Percentiles rank a stretch among this genome's conserved stretches.
Evolutionary conservation across 1,139 yeast species (phyloP).

Genomic region (Saccharomyces hybrid): DNA sequence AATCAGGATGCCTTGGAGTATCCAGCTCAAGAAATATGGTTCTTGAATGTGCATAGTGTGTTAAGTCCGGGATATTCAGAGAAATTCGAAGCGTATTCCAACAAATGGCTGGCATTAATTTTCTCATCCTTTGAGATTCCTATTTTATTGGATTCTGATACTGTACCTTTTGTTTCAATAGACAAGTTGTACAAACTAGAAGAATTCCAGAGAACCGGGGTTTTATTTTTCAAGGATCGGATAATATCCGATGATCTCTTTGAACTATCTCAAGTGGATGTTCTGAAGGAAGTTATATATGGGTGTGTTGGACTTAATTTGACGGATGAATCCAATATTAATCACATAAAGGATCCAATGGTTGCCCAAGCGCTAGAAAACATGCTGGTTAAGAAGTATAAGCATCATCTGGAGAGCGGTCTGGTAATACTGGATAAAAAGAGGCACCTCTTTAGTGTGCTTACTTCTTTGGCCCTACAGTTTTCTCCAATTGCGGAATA

Average conservation of each 20-base stretch:
- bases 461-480: constrained; percentile 38
- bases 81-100: constrained; percentile 31
- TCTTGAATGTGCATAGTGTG: neutral
- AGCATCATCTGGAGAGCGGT: constrained; percentile 52
- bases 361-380: neutral
- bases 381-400: neutral
- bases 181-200: constrained; percentile 18
- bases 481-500: constrained; percentile 14
- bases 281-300: neutral
- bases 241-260: constrained; percentile 11
- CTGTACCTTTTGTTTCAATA: constrained; percentile 39
- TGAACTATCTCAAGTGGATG: neutral
- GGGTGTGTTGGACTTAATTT: neutral
- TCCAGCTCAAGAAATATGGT: neutral
- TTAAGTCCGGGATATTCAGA: neutral
- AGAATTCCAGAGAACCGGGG: constrained; percentile 35
- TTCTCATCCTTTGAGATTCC: constrained; percentile 45
- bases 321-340: neutral
- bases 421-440: constrained; percentile 41
- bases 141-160: constrained; percentile 45
- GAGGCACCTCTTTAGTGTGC: constrained; percentile 38
- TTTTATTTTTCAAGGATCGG: constrained; percentile 43
- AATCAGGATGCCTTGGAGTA: neutral
- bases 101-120: constrained; percentile 42
- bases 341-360: neutral